Percentiles rank a stretch among this genome's conserved stretches.
These are phyloP conservation scores for Aechmea fasciata DNA, from an alignment of 176 grass and related monocot species.

Conservation along the genomic window DNA sequence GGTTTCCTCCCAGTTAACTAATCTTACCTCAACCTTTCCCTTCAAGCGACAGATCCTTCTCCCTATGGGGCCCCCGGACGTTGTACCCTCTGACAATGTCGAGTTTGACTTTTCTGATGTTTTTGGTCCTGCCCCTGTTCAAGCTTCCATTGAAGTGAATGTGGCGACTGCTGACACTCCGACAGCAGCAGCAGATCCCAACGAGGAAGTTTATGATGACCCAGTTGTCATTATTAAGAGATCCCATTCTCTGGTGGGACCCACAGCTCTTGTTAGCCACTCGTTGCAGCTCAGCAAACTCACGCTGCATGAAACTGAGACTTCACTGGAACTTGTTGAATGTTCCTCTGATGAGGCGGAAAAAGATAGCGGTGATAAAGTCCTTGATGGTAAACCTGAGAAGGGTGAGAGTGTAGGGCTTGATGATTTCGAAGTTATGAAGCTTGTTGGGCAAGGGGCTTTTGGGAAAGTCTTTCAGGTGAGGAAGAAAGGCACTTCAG, in stretches of 20 bases:
- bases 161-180: slow-evolving; percentile 44
- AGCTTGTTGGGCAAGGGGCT: slow-evolving; percentile 92
- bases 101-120: slow-evolving; percentile 98
- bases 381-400: slow-evolving; percentile 29
- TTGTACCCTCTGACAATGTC: slow-evolving; percentile 53
- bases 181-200: slow-evolving; percentile 33
- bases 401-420: slow-evolving; percentile 64
- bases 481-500: slow-evolving; percentile 80
- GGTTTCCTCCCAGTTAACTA: slow-evolving; percentile 63
- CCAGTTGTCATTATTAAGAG: slow-evolving; percentile 72
- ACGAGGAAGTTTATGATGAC: slow-evolving; percentile 60
- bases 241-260: slow-evolving; percentile 94
- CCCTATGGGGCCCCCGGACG: slow-evolving; percentile 70
- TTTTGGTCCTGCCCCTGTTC: slow-evolving; percentile 64
- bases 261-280: slow-evolving; percentile 56
- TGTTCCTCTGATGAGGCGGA: slow-evolving; percentile 39
- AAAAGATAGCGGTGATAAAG: slow-evolving; percentile 29
- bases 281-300: slow-evolving; percentile 66
- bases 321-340: slow-evolving; percentile 60
- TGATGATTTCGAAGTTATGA: slow-evolving; percentile 82
- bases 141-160: slow-evolving; percentile 36
- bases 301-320: slow-evolving; percentile 53
- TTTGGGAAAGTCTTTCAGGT: slow-evolving; percentile 99
- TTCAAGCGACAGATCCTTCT: slow-evolving; percentile 64
- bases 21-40: slow-evolving; percentile 32